Percentiles rank a stretch among this genome's conserved stretches.
Conservation (phyloP, 371 early-diverging fungal species). For the Circinella umbellata region DNA sequence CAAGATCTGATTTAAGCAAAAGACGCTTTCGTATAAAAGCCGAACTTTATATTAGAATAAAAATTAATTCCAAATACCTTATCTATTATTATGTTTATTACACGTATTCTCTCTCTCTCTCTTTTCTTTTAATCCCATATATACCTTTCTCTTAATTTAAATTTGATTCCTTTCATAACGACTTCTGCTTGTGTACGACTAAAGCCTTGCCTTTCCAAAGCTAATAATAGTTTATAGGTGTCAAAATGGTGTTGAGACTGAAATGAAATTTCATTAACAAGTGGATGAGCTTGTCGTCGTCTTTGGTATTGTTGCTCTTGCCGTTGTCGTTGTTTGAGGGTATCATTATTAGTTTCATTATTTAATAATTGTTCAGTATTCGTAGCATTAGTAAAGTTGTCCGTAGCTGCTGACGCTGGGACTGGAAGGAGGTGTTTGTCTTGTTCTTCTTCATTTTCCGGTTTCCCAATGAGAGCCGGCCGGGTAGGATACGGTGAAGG, state of each 20-base stretch:
- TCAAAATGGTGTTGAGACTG: slow-evolving; percentile 59
- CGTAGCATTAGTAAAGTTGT: background rate
- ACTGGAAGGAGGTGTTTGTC: background rate
- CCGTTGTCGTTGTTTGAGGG: background rate
- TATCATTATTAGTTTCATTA: background rate
- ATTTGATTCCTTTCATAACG: slow-evolving; percentile 77
- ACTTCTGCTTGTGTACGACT: slow-evolving; percentile 72
- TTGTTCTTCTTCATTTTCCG: background rate
- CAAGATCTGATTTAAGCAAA: slow-evolving; percentile 55
- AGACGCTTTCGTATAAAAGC: slow-evolving; percentile 25
- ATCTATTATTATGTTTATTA: too few relatives aligned
- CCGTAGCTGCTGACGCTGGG: background rate
- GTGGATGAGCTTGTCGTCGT: background rate
- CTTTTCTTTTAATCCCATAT: background rate
- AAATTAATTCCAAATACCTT: background rate
- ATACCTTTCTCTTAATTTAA: slow-evolving; percentile 58
- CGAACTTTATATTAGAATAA: slow-evolving; percentile 16
- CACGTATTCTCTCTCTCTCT: too few relatives aligned
- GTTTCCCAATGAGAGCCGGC: slow-evolving; percentile 19
- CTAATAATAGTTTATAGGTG: slow-evolving; percentile 70
- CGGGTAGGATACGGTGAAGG: slow-evolving; percentile 47
- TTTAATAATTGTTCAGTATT: too few relatives aligned
- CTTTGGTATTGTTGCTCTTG: slow-evolving; percentile 3
- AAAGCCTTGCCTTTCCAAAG: slow-evolving; percentile 69
- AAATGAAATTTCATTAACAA: background rate